Conservation (phyloP, 177 flowering plant genomes). For the Vitis hybrid region DNA sequence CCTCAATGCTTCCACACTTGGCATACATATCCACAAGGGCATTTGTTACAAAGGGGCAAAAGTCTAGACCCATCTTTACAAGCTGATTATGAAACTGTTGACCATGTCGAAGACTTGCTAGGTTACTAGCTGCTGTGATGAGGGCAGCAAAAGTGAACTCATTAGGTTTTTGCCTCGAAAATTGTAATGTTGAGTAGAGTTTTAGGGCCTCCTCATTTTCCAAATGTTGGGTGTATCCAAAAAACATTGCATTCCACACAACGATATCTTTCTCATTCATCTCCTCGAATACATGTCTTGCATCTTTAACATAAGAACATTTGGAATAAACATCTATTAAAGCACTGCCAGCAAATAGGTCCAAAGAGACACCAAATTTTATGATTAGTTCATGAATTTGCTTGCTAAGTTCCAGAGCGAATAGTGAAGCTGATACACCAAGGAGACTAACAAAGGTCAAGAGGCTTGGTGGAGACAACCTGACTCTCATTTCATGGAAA, state of each 20-base stretch:
- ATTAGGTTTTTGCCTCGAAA: slow-evolving; percentile 44
- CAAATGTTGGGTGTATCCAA: slow-evolving; percentile 54
- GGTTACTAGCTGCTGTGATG: slow-evolving; percentile 59
- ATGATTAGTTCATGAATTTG: slow-evolving; percentile 63
- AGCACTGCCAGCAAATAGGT: slow-evolving; percentile 62
- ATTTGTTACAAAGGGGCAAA: slow-evolving; percentile 55
- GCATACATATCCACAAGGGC: slow-evolving; percentile 80
- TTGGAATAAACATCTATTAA: slow-evolving; percentile 81
- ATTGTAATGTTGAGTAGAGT: slow-evolving; percentile 48
- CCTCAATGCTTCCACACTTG: slow-evolving; percentile 69
- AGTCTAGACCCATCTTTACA: slow-evolving; percentile 46
- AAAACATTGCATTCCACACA: slow-evolving; percentile 84
- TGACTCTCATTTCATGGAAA: slow-evolving; percentile 58
- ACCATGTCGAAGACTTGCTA: slow-evolving; percentile 61
- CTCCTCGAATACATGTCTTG: slow-evolving; percentile 65
- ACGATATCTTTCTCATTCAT: slow-evolving; percentile 65
- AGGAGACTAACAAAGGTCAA: slow-evolving; percentile 79
- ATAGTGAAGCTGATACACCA: slow-evolving; percentile 53
- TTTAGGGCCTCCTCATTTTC: slow-evolving; percentile 61
- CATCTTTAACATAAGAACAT: slow-evolving; percentile 51
- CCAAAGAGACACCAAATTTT: slow-evolving; percentile 55
- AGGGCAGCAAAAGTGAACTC: slow-evolving; percentile 71
- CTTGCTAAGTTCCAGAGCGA: slow-evolving; percentile 43
- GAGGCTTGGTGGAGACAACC: slow-evolving; percentile 38
- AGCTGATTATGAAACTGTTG: slow-evolving; percentile 63